Evolutionary conservation across 257 asterid species (phyloP).

Genomic region (Solanum pinnatisectum): DNA sequence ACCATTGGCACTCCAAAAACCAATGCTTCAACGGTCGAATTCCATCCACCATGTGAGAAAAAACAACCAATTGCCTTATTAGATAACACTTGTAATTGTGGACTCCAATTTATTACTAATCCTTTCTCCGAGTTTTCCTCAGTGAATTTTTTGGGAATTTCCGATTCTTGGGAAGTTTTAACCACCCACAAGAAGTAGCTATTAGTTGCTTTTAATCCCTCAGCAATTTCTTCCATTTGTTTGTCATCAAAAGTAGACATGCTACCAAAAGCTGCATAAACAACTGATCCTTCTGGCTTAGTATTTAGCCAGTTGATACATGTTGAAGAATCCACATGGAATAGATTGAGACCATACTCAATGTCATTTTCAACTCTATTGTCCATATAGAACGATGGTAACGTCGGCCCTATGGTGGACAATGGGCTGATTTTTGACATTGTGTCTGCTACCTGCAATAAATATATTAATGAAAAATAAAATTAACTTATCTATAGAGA

Average conservation of each 20-base stretch:
- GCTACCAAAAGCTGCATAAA: slow-evolving; percentile 78
- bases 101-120: slow-evolving; percentile 50
- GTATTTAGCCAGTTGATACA: slow-evolving; percentile 41
- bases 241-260: slow-evolving; percentile 33
- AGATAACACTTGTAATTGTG: slow-evolving; percentile 46
- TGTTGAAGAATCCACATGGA: slow-evolving; percentile 19
- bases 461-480: background rate
- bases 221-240: slow-evolving; percentile 57
- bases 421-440: slow-evolving; percentile 39
- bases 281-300: slow-evolving; percentile 46
- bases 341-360: slow-evolving; percentile 43
- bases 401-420: slow-evolving; percentile 61
- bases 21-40: slow-evolving; percentile 59
- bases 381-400: slow-evolving; percentile 64
- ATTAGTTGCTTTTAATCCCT: slow-evolving; percentile 27
- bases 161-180: slow-evolving; percentile 22
- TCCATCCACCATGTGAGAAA: slow-evolving; percentile 79
- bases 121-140: slow-evolving; percentile 13
- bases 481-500: background rate
- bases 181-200: slow-evolving; percentile 55
- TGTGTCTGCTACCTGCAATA: slow-evolving; percentile 33
- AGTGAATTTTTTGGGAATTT: slow-evolving; percentile 26
- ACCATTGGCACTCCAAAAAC: slow-evolving; percentile 74
- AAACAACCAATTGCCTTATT: slow-evolving; percentile 56
- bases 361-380: slow-evolving; percentile 34